Evolutionary conservation across 352 stramenopile genomes (phyloP), one percentile per base, ranked within the genome.

Genomic region (Pythium myriotylum): DNA sequence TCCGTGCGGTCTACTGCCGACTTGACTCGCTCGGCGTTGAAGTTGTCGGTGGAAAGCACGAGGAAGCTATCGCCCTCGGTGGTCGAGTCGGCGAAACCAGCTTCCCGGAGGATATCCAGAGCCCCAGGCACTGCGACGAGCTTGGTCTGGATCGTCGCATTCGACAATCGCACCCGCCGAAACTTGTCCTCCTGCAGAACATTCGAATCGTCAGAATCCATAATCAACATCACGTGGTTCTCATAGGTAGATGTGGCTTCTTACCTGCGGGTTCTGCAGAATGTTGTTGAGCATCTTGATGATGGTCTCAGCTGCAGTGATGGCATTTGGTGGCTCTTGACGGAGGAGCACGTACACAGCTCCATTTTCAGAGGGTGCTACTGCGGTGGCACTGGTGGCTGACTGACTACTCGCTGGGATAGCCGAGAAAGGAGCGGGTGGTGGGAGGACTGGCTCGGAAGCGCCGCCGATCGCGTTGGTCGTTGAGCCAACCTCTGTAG

Each of bases 221-320:
- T 50, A 62, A 22, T 35, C 47, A 42, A 1, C n/a, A n/a, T n/a
- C n/a, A 2, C 43, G 19, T 23, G 7, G 13, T 7, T 47, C 10
- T 39, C 10, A 7, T 35, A 59, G 13, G 20, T 26, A 16, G 24
- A 37, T 19, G 27, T 22, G 4, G 54, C 13, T 23, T 54, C 66
- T 32, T 41, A 87, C 81, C 79, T 79, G 51, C 14, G 82, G 82
- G 49, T 81, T 86, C 49, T 81, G 75, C 8, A 85, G 33, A 35
- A 91, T 76, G 40, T 91, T 91, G 42, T 53, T 69, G 32, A 91
- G 67, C 68, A 91, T 84, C 59, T 88, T 91, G 52, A 88, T 74
- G 53, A 91, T 71, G 35, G 76, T 88, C 59, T 91, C 74, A 0
- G 77, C 68, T 0, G 79, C 82, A 2, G 70, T 67, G 39, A 91